Percentiles rank a stretch among this genome's conserved stretches.
These are phyloP conservation scores for Aspergillus proliferans DNA, from an alignment of 2,329 filamentous ascomycete species.

Conservation along the genomic window DNA sequence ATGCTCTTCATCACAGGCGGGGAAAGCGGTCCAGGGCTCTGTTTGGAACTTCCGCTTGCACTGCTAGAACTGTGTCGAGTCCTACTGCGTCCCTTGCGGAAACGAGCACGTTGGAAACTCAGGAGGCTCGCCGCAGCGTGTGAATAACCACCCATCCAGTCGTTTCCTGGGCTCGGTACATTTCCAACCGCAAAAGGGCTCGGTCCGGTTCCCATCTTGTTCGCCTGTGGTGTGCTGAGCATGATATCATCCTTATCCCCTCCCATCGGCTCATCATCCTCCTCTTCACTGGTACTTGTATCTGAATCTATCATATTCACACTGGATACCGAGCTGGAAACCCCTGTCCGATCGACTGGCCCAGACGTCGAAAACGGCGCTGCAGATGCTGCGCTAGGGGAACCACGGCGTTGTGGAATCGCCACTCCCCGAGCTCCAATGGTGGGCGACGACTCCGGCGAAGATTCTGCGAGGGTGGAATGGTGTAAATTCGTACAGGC, in stretches of 20 bases:
- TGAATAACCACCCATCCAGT: slow-evolving; percentile 60
- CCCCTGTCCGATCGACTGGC: slow-evolving; percentile 61
- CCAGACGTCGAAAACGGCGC: slow-evolving; percentile 67
- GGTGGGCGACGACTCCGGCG: slow-evolving; percentile 83
- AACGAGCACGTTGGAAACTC: slow-evolving; percentile 64
- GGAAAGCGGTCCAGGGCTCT: slow-evolving; percentile 66
- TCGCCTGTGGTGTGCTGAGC: slow-evolving; percentile 66
- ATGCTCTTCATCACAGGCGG: slow-evolving; percentile 60
- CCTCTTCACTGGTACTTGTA: slow-evolving; percentile 66
- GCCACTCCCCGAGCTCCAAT: slow-evolving; percentile 63
- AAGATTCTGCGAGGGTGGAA: slow-evolving; percentile 85
- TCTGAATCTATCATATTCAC: slow-evolving; percentile 74
- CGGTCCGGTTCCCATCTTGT: slow-evolving; percentile 46
- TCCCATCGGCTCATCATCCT: slow-evolving; percentile 55
- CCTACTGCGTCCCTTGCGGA: slow-evolving; percentile 54
- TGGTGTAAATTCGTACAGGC: slow-evolving; percentile 93
- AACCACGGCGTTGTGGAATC: slow-evolving; percentile 53
- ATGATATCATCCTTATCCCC: slow-evolving; percentile 71
- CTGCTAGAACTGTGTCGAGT: slow-evolving; percentile 57
- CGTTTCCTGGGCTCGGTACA: slow-evolving; percentile 49
- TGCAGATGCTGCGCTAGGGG: slow-evolving; percentile 53
- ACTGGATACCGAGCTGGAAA: slow-evolving; percentile 78
- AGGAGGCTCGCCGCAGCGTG: slow-evolving; percentile 69
- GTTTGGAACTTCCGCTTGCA: slow-evolving; percentile 62
- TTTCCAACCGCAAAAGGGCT: slow-evolving; percentile 43